Evolutionary conservation across 2,329 filamentous ascomycete species (phyloP).

Genomic region (Trichoderma pleuroti): DNA sequence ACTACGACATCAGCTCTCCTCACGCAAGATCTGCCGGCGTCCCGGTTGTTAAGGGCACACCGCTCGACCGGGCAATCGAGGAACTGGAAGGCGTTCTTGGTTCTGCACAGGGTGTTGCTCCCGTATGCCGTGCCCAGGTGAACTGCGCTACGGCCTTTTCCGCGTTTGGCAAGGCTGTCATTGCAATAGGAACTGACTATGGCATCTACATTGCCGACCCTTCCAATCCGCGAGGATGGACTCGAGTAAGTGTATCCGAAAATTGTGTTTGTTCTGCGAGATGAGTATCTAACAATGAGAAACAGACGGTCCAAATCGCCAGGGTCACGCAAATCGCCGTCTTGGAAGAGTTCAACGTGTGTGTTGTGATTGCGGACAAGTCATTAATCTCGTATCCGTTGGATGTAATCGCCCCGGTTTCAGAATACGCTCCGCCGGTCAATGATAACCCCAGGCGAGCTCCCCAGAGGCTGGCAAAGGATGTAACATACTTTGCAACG

Average conservation of each 20-base stretch:
- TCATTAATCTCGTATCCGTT: slow-evolving; percentile 90
- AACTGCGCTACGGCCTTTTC: slow-evolving; percentile 92
- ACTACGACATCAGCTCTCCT: slow-evolving; percentile 63
- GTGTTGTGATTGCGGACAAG: slow-evolving; percentile 87
- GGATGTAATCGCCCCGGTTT: slow-evolving; percentile 70
- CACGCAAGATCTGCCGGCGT: slow-evolving; percentile 62
- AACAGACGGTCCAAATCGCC: slow-evolving; percentile 67
- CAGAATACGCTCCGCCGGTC: slow-evolving; percentile 56
- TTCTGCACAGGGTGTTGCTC: slow-evolving; percentile 63
- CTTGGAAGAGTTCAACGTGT: slow-evolving; percentile 91
- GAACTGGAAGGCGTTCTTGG: slow-evolving; percentile 82
- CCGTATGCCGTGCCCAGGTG: slow-evolving; percentile 80
- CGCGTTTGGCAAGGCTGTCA: slow-evolving; percentile 77
- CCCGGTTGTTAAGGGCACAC: slow-evolving; percentile 86
- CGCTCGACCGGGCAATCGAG: slow-evolving; percentile 82
- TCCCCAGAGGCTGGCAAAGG: slow-evolving; percentile 88
- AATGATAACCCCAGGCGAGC: slow-evolving; percentile 75
- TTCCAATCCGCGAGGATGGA: slow-evolving; percentile 87
- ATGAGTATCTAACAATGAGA: neutral
- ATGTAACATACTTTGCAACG: slow-evolving; percentile 94
- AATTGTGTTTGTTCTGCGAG: neutral
- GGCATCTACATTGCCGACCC: slow-evolving; percentile 89
- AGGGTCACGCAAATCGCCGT: slow-evolving; percentile 91
- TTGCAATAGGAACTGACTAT: slow-evolving; percentile 92
- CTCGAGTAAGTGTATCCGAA: slow-evolving; percentile 58